phyloP scores from a whole-genome alignment of 345 rosid genomes.

The Brassica napus region Da-Ae NC_063437.1:13923501-13924000 shows the following conservation, averaged over 20 bases:
- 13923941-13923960: neutral
- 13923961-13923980: neutral
- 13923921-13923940: too few relatives aligned
- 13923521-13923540: neutral
- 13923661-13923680: neutral
- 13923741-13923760: conserved; percentile 5
- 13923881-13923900: neutral
- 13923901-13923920: neutral
- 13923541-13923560: conserved; percentile 5
- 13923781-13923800: neutral
- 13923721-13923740: conserved; percentile 7
- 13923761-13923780: neutral
- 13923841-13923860: neutral
- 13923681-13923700: neutral
- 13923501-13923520: conserved; percentile 7
- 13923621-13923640: conserved; percentile 15
- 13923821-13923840: conserved; percentile 16
- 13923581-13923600: neutral
- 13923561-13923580: neutral
- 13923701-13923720: conserved; percentile 4
- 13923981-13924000: neutral
- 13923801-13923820: conserved; percentile 10
- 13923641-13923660: neutral
- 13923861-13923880: neutral
- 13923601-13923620: neutral